Base-by-base conservation (phyloP, 2,329 filamentous ascomycete species). In the Cytospora piceae region DNA sequence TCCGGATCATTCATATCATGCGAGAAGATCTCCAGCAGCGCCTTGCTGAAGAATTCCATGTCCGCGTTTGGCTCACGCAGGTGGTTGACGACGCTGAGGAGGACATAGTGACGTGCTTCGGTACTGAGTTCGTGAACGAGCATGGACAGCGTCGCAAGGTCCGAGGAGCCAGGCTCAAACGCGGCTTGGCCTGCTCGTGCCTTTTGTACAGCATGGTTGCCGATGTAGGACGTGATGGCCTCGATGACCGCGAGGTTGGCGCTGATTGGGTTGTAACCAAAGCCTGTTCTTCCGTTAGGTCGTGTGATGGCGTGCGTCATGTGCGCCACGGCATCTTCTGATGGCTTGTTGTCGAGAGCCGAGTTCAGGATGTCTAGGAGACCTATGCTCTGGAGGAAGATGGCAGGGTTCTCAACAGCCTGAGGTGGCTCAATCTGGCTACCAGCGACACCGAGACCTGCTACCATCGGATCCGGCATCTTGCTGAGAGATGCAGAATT, bases 21-120 rank as follows among this genome's bases (percentile, higher is more conserved):
- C 24, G 89, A 92, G 77, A 97, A 98, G 49, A 97, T 83, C 71
- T 96, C 88, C 57, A 98, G 83, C 53, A 98, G 82, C 17, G 90
- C 86, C 72, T 93, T 92, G 74, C 89, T 94, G 80, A 97, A 99
- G 80, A 95, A 99, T 73, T 94, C 90, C 15, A 95, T 99, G 73
- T 96, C 89, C 58, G 89, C 88, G 74, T 93, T 96, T 14, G 94
- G 93, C 76, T 90, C 96, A 67, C 95, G 91, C 58, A 99, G 85
- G 78, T 98, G 94, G 77, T 98, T 96, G 65, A 92, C 86, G 74
- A 99, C 92, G 70, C 91, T 92, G 71, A 85, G 88, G 65, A 98
- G 79, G 66, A 99, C 82, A 75, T 92, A 91, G 79, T 97, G 97
- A 62, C 94, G 89, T 27, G 89, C 88, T 77, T 96, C 92, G 0